Evolutionary conservation across 768 basidiomycete genomes (phyloP).

Genomic region (Tephrocybe sp.): DNA sequence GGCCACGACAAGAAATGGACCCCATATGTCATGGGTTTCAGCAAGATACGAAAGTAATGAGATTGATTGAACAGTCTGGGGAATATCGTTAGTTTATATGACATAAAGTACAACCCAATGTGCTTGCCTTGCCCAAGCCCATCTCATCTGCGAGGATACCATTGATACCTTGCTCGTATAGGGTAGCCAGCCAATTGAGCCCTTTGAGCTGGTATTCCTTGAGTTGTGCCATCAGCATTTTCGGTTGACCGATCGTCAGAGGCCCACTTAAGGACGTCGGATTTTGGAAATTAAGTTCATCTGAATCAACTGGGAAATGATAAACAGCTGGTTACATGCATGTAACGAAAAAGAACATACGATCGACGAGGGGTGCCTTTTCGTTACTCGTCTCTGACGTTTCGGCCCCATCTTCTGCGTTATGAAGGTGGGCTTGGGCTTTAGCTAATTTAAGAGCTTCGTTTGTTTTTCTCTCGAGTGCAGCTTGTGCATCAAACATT

Average conservation of each 20-base stretch:
- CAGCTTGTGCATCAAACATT: slow-evolving; percentile 84
- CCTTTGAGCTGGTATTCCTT: slow-evolving; percentile 99
- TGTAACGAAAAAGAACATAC: slow-evolving; percentile 41
- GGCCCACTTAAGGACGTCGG: slow-evolving; percentile 86
- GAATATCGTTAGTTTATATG: slow-evolving; percentile 1
- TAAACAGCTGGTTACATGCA: slow-evolving; percentile 4
- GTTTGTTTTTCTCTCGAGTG: slow-evolving; percentile 75
- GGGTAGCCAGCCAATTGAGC: slow-evolving; percentile 93
- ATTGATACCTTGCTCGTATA: slow-evolving; percentile 99
- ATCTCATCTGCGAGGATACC: slow-evolving; percentile 99
- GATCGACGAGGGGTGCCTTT: slow-evolving; percentile 60
- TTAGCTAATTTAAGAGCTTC: slow-evolving; percentile 72
- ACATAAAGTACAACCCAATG: slow-evolving; percentile 1
- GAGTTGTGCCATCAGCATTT: slow-evolving; percentile 93
- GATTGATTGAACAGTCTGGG: slow-evolving; percentile 94
- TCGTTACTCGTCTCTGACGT: slow-evolving; percentile 28
- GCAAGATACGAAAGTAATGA: slow-evolving; percentile 94
- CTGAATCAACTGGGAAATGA: slow-evolving; percentile 71
- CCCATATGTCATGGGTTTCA: slow-evolving; percentile 98
- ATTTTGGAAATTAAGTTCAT: slow-evolving; percentile 99
- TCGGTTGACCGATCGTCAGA: slow-evolving; percentile 85
- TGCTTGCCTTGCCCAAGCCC: slow-evolving; percentile 82
- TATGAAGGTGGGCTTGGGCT: slow-evolving; percentile 43
- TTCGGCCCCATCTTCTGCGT: slow-evolving; percentile 48
- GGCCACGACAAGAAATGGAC: slow-evolving; percentile 96